Evolutionary conservation across 2,329 filamentous ascomycete species (phyloP).

Genomic region (Neonectria punicea): DNA sequence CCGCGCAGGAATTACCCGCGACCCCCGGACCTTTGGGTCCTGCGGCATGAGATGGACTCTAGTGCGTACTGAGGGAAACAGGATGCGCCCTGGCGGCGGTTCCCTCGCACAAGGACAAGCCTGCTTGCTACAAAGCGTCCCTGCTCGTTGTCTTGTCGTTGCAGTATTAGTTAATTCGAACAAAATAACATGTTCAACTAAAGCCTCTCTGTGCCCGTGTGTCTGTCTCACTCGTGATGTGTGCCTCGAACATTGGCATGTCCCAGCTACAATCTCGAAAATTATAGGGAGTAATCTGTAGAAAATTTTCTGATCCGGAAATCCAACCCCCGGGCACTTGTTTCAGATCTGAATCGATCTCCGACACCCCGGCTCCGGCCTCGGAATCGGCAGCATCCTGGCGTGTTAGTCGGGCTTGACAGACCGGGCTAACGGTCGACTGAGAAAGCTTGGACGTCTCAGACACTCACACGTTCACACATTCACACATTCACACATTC

Average conservation of each 20-base stretch:
- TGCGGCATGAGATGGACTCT: constrained; percentile 46
- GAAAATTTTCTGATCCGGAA: constrained; percentile 15
- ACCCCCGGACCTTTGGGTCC: constrained; percentile 34
- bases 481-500: not conserved
- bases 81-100: constrained; percentile 45
- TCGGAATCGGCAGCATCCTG: not conserved
- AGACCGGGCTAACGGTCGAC: not conserved
- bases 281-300: not conserved
- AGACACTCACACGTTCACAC: not conserved
- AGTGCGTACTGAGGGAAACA: constrained; percentile 41
- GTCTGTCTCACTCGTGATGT: not conserved
- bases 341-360: constrained; percentile 23
- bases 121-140: constrained; percentile 49
- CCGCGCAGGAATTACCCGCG: constrained; percentile 34
- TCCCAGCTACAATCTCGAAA: not conserved
- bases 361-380: constrained; percentile 10
- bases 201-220: not conserved
- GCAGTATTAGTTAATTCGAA: constrained; percentile 58
- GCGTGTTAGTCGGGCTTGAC: not conserved
- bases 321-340: not conserved
- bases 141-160: constrained; percentile 54
- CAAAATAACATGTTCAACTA: constrained; percentile 41
- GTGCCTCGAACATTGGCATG: not conserved
- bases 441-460: not conserved
- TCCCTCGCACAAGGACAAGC: constrained; percentile 49